phyloP scores from a whole-genome alignment of 1,284 basidiomycete genomes.

The Sanghuangporus baumii region DNA sequence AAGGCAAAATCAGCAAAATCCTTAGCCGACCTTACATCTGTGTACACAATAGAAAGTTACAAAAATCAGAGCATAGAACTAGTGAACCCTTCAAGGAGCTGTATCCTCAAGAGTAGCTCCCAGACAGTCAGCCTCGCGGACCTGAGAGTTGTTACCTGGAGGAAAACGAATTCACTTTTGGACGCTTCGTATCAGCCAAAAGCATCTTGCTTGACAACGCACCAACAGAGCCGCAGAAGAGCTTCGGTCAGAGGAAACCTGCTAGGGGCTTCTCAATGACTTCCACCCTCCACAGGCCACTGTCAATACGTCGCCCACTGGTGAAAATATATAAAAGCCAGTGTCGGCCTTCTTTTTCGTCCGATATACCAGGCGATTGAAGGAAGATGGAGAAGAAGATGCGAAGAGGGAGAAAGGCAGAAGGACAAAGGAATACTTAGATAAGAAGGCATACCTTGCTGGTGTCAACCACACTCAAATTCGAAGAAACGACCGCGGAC shows the following conservation, averaged over 20 bases:
- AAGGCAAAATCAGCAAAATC: conserved; percentile 3
- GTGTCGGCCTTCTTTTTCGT: conserved; percentile 87
- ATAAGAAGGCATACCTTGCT: conserved; percentile 48
- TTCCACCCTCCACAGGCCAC: conserved; percentile 20
- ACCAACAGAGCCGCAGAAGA: conserved; percentile 24
- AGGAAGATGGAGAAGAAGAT: not conserved
- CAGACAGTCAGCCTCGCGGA: conserved; percentile 57
- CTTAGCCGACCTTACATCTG: too few relatives aligned
- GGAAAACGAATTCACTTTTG: conserved; percentile 50
- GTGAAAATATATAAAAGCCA: conserved; percentile 43
- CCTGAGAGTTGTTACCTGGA: conserved; percentile 79
- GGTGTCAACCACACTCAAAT: conserved; percentile 43
- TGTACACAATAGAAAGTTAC: too few relatives aligned
- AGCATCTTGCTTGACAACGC: conserved; percentile 33
- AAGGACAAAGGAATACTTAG: conserved; percentile 13
- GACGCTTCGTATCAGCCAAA: conserved; percentile 89
- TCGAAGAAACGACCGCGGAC: conserved; percentile 46
- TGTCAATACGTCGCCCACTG: conserved; percentile 47
- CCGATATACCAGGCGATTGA: conserved; percentile 33
- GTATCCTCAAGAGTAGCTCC: conserved; percentile 84
- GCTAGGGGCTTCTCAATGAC: conserved; percentile 41
- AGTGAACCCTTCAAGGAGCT: conserved; percentile 26
- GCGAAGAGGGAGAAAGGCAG: not conserved
- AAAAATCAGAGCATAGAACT: not conserved
- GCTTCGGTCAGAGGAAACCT: conserved; percentile 39